A percentile compares a stretch with the other conserved stretches of the same genome.
These are phyloP conservation scores for Alternaria sp. DNA, from an alignment of 2,329 filamentous ascomycete genomes.

Conservation along the genomic window DNA sequence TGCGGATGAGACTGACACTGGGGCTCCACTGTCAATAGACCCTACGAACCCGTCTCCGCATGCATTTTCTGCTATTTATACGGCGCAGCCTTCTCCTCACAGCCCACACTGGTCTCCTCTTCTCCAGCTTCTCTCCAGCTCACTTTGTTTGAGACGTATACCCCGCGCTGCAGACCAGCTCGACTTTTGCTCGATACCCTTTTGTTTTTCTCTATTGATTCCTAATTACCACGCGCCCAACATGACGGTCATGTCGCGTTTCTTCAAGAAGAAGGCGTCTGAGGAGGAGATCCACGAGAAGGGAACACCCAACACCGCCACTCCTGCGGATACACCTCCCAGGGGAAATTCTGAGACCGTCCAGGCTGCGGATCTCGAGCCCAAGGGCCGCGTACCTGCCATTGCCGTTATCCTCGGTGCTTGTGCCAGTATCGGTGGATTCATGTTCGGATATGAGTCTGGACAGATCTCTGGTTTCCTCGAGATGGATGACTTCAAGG, in stretches of 20 bases:
- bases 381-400: conserved; percentile 31
- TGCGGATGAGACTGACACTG: conserved; percentile 22
- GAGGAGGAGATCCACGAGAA: conserved; percentile 30
- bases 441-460: conserved; percentile 40
- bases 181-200: conserved; percentile 1
- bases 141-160: conserved; percentile 10
- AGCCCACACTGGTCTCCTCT: conserved; percentile 25
- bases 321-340: conserved; percentile 33
- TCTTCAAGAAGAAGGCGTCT: conserved; percentile 24
- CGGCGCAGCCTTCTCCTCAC: conserved; percentile 19
- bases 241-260: conserved; percentile 25
- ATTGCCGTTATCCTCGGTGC: conserved; percentile 40
- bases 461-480: conserved; percentile 36
- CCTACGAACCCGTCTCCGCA: conserved; percentile 23
- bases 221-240: conserved; percentile 4
- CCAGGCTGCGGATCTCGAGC: conserved; percentile 14
- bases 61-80: conserved; percentile 25
- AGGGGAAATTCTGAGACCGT: conserved; percentile 27
- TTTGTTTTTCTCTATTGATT: background rate
- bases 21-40: conserved; percentile 29
- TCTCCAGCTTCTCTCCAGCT: conserved; percentile 25
- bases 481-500: conserved; percentile 43
- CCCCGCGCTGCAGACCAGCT: conserved; percentile 6
- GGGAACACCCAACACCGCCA: conserved; percentile 31
- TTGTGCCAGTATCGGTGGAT: conserved; percentile 43